phyloP scores from a whole-genome alignment of 345 rosid species.

The Pistacia integerrima region DNA sequence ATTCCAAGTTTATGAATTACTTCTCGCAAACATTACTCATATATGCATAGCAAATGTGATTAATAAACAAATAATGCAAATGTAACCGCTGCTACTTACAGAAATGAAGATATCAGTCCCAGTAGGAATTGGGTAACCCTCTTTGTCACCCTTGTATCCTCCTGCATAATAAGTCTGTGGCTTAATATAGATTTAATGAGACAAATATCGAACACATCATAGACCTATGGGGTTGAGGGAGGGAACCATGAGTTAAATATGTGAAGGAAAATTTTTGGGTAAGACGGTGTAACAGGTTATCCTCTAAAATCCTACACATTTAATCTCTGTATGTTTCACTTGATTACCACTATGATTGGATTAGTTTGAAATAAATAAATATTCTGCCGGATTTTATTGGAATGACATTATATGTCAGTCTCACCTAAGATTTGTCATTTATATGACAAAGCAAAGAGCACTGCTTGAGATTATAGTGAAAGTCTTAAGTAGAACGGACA shows the following conservation, averaged over 20 bases:
- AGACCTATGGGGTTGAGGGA: background rate
- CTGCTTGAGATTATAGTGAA: no score
- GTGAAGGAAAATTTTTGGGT: no score
- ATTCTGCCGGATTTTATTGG: no score
- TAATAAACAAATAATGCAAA: background rate
- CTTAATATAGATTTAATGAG: background rate
- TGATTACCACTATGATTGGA: no score
- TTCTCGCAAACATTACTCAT: background rate
- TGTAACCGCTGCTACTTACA: constrained; percentile 44
- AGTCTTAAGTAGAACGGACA: no score
- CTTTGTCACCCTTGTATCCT: constrained; percentile 73
- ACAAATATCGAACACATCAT: background rate
- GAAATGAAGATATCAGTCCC: constrained; percentile 94
- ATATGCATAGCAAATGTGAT: background rate
- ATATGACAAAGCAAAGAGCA: no score
- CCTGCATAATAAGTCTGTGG: constrained; percentile 46
- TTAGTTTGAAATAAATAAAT: no score
- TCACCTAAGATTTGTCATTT: no score
- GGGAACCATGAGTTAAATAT: background rate
- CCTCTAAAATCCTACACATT: no score
- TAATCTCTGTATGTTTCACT: no score
- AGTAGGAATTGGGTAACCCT: constrained; percentile 70
- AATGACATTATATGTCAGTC: no score
- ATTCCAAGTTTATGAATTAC: background rate
- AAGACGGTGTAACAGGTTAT: no score